Evolutionary conservation across 108 stramenopile genomes (phyloP), one percentile per base, ranked within the genome.

Genomic region (Cyclotella baltica): DNA sequence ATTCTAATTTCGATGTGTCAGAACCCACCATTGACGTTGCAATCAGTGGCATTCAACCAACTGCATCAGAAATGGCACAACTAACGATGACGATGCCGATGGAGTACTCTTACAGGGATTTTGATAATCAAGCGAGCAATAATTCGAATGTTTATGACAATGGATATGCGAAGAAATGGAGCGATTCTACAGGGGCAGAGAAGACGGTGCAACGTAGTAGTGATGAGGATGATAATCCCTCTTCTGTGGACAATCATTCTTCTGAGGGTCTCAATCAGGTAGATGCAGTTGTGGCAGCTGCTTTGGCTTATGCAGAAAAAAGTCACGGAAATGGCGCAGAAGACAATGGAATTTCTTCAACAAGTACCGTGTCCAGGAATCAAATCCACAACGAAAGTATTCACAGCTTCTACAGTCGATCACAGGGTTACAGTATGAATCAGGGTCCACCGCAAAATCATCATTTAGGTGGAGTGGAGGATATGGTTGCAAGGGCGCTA

Each of bases 241-340:
- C 72, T 8, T 57, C 50, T 19, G 9, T 25, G 2, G 67, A 57
- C 15, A 43, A 28, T 28, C 1, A 16, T n/a, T n/a, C n/a, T n/a
- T n/a, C n/a, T 19, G 48, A 66, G 3, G 53, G 47, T 19, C 16
- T 28, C 4, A 38, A 57, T 23, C 29, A 38, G 13, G 80, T 81
- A 20, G 80, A 81, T 47, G 56, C 62, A 37, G 75, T 81, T 36
- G 80, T 81, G 11, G 73, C 73, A 35, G 80, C 80, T 3, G 80
- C 80, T n/a, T 58, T 81, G 51, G 80, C 80, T 13, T 81, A 70
- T 50, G 80, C 80, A 25, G 80, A 81, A 58, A 69, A 70, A 59
- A 72, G 70, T 61, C 78, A 79, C 34, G 52, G 71, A 28, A 29
- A 40, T n/a, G 70, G n/a, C n/a, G n/a, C n/a, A n/a, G n/a, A n/a